These are phyloP conservation scores for Hevea brasiliensis DNA, from an alignment of 345 rosid species.

Conservation along the genomic window DNA sequence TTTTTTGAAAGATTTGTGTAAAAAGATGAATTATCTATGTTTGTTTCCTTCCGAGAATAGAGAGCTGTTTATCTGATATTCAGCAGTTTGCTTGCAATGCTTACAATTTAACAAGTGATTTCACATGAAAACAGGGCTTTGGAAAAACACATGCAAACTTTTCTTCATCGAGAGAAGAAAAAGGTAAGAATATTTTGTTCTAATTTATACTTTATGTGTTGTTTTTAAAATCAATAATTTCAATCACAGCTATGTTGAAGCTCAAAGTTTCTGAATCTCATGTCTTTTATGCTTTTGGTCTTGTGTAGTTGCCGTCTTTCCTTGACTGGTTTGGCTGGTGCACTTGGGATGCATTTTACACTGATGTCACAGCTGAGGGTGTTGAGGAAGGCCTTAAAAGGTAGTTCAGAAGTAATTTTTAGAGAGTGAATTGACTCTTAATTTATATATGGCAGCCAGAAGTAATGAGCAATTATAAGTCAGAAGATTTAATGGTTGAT, in stretches of 20 bases:
- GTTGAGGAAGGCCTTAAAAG: slow-evolving; percentile 90
- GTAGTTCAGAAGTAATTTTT: slow-evolving; percentile 34
- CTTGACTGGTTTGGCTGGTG: slow-evolving; percentile 99
- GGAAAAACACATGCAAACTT: slow-evolving; percentile 87
- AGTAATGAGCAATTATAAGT: not conserved
- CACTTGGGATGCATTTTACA: slow-evolving; percentile 99
- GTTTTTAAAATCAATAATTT: not conserved
- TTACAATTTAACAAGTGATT: not conserved
- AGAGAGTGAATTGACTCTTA: slow-evolving; percentile 10
- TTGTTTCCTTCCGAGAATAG: no score
- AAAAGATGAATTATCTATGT: not conserved
- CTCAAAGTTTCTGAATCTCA: slow-evolving; percentile 1
- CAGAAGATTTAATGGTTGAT: slow-evolving; percentile 19
- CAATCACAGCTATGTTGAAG: not conserved
- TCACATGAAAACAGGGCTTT: slow-evolving; percentile 54
- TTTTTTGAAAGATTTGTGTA: not conserved
- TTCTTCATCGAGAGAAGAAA: slow-evolving; percentile 85
- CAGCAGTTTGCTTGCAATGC: not conserved
- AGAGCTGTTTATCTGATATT: no score
- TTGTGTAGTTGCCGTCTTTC: slow-evolving; percentile 70
- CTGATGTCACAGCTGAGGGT: slow-evolving; percentile 96
- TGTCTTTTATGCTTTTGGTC: slow-evolving; percentile 17
- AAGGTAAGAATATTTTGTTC: slow-evolving; percentile 43
- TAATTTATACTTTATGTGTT: not conserved
- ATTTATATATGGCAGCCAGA: not conserved